Evolutionary conservation across 108 stramenopile species (phyloP).

Genomic region (Parietichytrium sp.): DNA sequence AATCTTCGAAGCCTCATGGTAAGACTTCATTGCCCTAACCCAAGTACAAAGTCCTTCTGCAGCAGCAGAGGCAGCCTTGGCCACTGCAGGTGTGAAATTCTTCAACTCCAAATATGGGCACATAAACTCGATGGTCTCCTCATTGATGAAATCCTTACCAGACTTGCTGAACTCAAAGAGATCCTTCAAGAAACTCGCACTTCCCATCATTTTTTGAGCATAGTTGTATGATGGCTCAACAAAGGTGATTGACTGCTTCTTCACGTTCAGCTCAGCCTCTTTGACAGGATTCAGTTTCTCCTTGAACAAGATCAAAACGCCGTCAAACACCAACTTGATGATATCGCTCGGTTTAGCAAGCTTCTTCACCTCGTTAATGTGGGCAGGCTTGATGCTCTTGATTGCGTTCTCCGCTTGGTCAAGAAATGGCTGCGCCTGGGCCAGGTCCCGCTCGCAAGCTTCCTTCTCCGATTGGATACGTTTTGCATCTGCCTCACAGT

Average conservation of each 20-base stretch:
- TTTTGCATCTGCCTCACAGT: slow-evolving; percentile 75
- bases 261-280: slow-evolving; percentile 67
- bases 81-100: slow-evolving; percentile 68
- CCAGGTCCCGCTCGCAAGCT: slow-evolving; percentile 73
- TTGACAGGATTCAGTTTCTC: slow-evolving; percentile 60
- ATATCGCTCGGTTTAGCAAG: slow-evolving; percentile 79
- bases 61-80: slow-evolving; percentile 78
- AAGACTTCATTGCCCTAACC: slow-evolving; percentile 81
- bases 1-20: slow-evolving; percentile 84
- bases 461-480: slow-evolving; percentile 77
- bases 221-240: slow-evolving; percentile 79
- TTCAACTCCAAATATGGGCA: slow-evolving; percentile 76
- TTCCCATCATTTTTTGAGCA: slow-evolving; percentile 73
- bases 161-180: slow-evolving; percentile 73
- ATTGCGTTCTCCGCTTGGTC: slow-evolving; percentile 82
- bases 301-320: slow-evolving; percentile 79
- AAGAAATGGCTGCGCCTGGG: slow-evolving; percentile 83
- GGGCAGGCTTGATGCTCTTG: slow-evolving; percentile 75
- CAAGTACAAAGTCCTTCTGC: slow-evolving; percentile 84
- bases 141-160: slow-evolving; percentile 80
- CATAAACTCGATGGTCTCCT: slow-evolving; percentile 86
- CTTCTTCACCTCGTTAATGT: slow-evolving; percentile 83
- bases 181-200: slow-evolving; percentile 71
- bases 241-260: slow-evolving; percentile 74
- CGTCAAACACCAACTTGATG: slow-evolving; percentile 84